Evolutionary conservation across 164 flowering plant species (phyloP).

Genomic region (Nymphaea thermarum): DNA sequence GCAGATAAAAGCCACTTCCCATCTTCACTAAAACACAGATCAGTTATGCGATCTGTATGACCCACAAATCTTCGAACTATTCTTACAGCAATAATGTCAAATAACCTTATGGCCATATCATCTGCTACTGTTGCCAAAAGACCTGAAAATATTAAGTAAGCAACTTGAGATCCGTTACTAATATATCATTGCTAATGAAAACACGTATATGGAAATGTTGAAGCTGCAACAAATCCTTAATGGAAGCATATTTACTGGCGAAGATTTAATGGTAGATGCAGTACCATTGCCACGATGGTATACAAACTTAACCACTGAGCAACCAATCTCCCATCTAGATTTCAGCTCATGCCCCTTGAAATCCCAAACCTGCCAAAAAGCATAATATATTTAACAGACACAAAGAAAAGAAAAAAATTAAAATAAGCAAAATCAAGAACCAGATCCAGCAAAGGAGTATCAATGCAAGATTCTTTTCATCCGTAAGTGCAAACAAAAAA

Average conservation of each 20-base stretch:
- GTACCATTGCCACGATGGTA: constrained; percentile 81
- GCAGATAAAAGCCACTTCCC: constrained; percentile 96
- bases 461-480: too few relatives aligned
- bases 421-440: not conserved
- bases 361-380: constrained; percentile 74
- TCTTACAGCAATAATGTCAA: constrained; percentile 69
- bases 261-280: not conserved
- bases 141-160: constrained; percentile 28
- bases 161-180: not conserved
- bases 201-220: not conserved
- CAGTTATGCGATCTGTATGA: constrained; percentile 89
- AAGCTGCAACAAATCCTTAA: too few relatives aligned
- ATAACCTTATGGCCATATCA: constrained; percentile 70
- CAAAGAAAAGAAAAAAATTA: not conserved
- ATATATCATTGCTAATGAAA: not conserved
- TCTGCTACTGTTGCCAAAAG: constrained; percentile 80
- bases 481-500: not conserved
- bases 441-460: not conserved
- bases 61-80: constrained; percentile 96
- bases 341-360: constrained; percentile 64
- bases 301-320: constrained; percentile 56
- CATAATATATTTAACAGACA: not conserved
- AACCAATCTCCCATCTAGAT: constrained; percentile 77
- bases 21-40: constrained; percentile 93
- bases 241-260: not conserved